Evolutionary conservation across 306 rosid genomes (phyloP).

Genomic region (Glycine tomentella): DNA sequence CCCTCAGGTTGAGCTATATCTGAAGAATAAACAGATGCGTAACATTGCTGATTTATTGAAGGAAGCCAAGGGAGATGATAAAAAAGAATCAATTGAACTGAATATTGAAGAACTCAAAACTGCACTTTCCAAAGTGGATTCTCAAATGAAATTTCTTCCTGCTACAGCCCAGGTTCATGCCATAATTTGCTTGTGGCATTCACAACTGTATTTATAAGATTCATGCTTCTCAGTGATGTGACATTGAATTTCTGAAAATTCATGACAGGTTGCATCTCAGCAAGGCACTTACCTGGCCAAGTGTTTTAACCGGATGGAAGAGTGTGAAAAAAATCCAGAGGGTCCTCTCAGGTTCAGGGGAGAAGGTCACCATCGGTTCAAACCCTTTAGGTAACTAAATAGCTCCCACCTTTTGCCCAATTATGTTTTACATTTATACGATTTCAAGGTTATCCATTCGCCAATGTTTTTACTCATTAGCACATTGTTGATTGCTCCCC

Average conservation of each 20-base stretch:
- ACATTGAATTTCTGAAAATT: constrained; percentile 21
- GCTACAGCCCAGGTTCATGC: constrained; percentile 91
- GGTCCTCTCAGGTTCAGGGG: constrained; percentile 98
- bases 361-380: constrained; percentile 94
- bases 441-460: neutral
- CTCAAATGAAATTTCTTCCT: constrained; percentile 92
- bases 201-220: neutral
- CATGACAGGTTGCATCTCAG: constrained; percentile 91
- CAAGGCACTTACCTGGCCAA: constrained; percentile 87
- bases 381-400: constrained; percentile 75
- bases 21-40: constrained; percentile 80
- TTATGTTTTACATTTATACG: constrained; percentile 5
- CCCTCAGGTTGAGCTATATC: constrained; percentile 89
- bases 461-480: neutral
- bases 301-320: constrained; percentile 88
- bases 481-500: constrained; percentile 35
- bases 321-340: constrained; percentile 77
- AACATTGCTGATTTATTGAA: constrained; percentile 72
- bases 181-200: neutral
- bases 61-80: constrained; percentile 67
- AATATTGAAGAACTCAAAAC: constrained; percentile 78
- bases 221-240: constrained; percentile 1
- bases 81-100: constrained; percentile 66
- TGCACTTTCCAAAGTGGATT: constrained; percentile 92
- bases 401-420: neutral